Evolutionary conservation across 139 green algal species (phyloP).

Genomic region (Edaphochlamys debaryana): DNA sequence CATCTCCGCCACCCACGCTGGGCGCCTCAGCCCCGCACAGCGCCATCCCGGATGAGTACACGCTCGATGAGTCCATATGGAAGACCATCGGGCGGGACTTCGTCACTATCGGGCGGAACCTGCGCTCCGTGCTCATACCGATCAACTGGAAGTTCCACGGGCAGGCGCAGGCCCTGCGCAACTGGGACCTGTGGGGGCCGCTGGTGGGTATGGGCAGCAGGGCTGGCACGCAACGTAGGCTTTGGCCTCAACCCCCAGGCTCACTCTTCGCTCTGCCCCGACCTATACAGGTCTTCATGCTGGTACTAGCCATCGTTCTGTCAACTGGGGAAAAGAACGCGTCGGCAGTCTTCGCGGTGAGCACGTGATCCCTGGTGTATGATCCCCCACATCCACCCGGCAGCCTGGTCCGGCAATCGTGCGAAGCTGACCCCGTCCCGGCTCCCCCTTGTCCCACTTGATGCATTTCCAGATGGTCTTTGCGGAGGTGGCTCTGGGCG

Average conservation of each 20-base stretch:
- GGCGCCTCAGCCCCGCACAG: neutral
- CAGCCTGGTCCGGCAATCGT: too few species aligned
- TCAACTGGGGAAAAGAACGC: slow-evolving; percentile 72
- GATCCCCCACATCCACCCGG: too few species aligned
- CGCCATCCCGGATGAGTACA: slow-evolving; percentile 70
- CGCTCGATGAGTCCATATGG: slow-evolving; percentile 92
- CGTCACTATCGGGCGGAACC: slow-evolving; percentile 87
- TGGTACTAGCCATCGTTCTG: slow-evolving; percentile 80
- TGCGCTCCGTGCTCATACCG: slow-evolving; percentile 85
- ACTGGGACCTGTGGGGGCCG: slow-evolving; percentile 99
- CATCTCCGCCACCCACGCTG: slow-evolving; percentile 19
- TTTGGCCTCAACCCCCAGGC: too few species aligned
- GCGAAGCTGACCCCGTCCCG: too few species aligned
- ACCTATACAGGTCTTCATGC: slow-evolving; percentile 88
- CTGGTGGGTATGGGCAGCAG: slow-evolving; percentile 85
- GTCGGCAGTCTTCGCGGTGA: slow-evolving; percentile 83
- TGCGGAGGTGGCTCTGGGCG: slow-evolving; percentile 83
- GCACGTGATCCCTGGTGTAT: too few species aligned
- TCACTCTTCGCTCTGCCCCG: too few species aligned
- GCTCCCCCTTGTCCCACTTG: neutral
- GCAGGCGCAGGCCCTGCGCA: slow-evolving; percentile 81
- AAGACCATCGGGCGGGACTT: slow-evolving; percentile 92
- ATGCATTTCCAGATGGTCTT: slow-evolving; percentile 94
- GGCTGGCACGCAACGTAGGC: too few species aligned
- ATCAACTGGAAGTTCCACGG: slow-evolving; percentile 79